phyloP scores from a whole-genome alignment of 2,329 filamentous ascomycete species.

The Colletotrichum gigasporum region DNA sequence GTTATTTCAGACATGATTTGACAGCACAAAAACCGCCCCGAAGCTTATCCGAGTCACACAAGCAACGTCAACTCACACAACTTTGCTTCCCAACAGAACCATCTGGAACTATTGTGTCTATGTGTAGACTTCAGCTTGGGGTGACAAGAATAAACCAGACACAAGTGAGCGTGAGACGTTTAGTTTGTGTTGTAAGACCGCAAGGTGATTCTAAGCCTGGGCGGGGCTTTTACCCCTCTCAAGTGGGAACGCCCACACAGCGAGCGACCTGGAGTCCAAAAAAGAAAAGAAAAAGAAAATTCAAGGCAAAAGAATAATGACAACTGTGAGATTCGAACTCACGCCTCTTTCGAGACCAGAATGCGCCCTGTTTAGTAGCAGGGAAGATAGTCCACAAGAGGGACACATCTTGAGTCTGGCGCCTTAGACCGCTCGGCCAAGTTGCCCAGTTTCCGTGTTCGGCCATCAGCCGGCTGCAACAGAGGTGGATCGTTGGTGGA shows the following conservation, averaged over 20 bases:
- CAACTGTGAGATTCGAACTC: slow-evolving; percentile 33
- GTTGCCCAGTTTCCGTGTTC: background rate
- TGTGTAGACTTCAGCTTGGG: no score
- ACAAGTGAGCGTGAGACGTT: background rate
- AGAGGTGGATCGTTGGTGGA: background rate
- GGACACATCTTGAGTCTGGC: slow-evolving; percentile 28
- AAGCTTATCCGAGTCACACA: slow-evolving; percentile 18
- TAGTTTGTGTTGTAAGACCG: background rate
- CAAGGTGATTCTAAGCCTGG: no score
- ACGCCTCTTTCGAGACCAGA: slow-evolving; percentile 32
- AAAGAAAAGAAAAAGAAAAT: background rate
- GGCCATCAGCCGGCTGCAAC: fast-evolving
- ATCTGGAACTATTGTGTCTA: no score
- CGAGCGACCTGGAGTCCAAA: no score
- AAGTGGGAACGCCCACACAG: no score
- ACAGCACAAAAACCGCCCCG: background rate
- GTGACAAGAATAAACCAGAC: no score
- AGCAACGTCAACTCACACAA: background rate
- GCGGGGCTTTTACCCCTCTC: no score
- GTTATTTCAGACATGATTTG: slow-evolving; percentile 9
- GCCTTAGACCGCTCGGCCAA: slow-evolving; percentile 33
- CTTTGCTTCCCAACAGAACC: background rate
- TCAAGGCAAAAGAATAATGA: background rate
- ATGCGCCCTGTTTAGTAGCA: slow-evolving; percentile 21
- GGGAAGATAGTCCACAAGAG: background rate